These are phyloP conservation scores for Sutorius eximius DNA, from an alignment of 1,284 basidiomycete species.

Conservation along the genomic window DNA sequence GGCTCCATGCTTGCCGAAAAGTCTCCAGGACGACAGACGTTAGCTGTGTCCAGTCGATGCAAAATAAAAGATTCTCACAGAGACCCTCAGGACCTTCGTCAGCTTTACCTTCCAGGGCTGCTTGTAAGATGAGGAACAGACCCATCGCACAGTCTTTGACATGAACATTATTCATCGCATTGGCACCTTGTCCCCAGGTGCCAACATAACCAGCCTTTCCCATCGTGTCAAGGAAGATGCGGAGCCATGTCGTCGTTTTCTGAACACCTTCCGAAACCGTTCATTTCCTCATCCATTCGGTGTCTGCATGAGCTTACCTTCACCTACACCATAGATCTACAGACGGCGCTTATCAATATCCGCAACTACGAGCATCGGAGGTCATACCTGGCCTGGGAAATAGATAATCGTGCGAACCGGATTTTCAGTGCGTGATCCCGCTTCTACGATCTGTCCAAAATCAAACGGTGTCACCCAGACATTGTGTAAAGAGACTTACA, in stretches of 20 bases:
- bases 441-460: conserved; percentile 35
- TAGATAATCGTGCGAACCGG: conserved; percentile 45
- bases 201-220: conserved; percentile 36
- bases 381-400: conserved; percentile 35
- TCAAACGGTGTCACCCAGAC: neutral
- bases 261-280: conserved; percentile 29
- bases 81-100: conserved; percentile 42
- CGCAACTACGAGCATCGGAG: neutral
- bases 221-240: conserved; percentile 36
- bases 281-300: neutral
- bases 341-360: neutral
- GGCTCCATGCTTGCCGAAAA: conserved; percentile 26
- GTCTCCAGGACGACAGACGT: conserved; percentile 17
- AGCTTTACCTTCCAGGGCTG: conserved; percentile 39
- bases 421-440: conserved; percentile 40
- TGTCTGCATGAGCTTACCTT: conserved; percentile 27
- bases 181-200: conserved; percentile 42
- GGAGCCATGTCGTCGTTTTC: conserved; percentile 36
- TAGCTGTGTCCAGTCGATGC: neutral
- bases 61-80: conserved; percentile 25
- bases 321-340: conserved; percentile 43
- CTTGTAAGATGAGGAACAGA: conserved; percentile 37
- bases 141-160: conserved; percentile 40
- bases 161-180: conserved; percentile 40
- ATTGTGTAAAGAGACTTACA: conserved; percentile 13